These are phyloP conservation scores for Mycena polygramma DNA, from an alignment of 768 basidiomycete species.

Conservation along the genomic window DNA sequence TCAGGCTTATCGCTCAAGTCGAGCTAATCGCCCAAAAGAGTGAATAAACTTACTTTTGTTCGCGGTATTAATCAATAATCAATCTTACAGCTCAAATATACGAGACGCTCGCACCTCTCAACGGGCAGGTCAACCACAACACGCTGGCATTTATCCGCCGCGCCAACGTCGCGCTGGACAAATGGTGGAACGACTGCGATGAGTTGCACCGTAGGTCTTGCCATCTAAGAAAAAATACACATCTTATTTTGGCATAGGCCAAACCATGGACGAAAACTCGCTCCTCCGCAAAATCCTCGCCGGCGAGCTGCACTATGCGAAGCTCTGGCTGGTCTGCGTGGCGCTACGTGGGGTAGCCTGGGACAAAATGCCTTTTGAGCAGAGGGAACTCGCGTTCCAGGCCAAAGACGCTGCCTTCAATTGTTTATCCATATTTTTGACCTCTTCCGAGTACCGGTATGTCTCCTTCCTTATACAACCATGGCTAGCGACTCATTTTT, in stretches of 20 bases:
- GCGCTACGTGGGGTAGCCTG: constrained; percentile 92
- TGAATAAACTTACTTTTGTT: constrained; percentile 50
- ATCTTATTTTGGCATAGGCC: constrained; percentile 57
- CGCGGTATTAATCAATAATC: constrained; percentile 1
- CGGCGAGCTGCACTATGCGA: constrained; percentile 92
- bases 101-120: constrained; percentile 87
- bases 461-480: constrained; percentile 32
- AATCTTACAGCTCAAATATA: constrained; percentile 84
- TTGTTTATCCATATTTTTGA: constrained; percentile 87
- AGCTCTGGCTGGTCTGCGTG: constrained; percentile 95
- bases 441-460: constrained; percentile 84
- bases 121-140: constrained; percentile 87
- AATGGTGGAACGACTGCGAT: constrained; percentile 93
- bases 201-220: constrained; percentile 76
- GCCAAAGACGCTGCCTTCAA: constrained; percentile 93
- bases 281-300: constrained; percentile 89
- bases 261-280: constrained; percentile 87
- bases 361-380: constrained; percentile 97
- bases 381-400: constrained; percentile 94
- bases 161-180: constrained; percentile 87
- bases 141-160: constrained; percentile 90
- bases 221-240: constrained; percentile 1
- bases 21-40: constrained; percentile 94
- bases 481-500: constrained; percentile 19
- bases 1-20: constrained; percentile 87